Evolutionary conservation across 352 stramenopile genomes (phyloP).

Genomic region (Plasmopara halstedii): DNA sequence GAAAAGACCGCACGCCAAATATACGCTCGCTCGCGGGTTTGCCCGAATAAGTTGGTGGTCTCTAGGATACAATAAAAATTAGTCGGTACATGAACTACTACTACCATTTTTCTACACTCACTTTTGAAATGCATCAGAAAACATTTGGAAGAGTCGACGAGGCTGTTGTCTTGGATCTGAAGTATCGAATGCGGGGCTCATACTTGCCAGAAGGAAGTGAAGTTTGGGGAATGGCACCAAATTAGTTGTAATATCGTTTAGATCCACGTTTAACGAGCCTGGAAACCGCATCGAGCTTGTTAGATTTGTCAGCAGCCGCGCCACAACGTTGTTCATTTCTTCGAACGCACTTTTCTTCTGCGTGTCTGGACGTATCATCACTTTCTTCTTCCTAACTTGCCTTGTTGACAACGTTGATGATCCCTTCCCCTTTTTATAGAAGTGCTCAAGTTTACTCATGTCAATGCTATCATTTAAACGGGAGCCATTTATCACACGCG

Average conservation of each 20-base stretch:
- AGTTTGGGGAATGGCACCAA: slow-evolving; percentile 98
- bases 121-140: slow-evolving; percentile 56
- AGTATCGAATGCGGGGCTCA: slow-evolving; percentile 51
- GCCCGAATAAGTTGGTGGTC: slow-evolving; percentile 71
- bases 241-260: slow-evolving; percentile 99
- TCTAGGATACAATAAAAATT: slow-evolving; percentile 17
- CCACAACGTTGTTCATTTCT: slow-evolving; percentile 98
- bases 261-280: slow-evolving; percentile 97
- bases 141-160: slow-evolving; percentile 53
- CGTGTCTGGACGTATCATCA: background rate
- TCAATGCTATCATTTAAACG: slow-evolving; percentile 41
- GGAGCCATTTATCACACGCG: slow-evolving; percentile 25
- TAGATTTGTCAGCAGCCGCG: slow-evolving; percentile 95
- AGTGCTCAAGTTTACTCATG: slow-evolving; percentile 34
- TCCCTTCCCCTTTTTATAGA: slow-evolving; percentile 36
- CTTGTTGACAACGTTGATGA: slow-evolving; percentile 6
- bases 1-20: slow-evolving; percentile 81
- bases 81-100: background rate
- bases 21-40: slow-evolving; percentile 63
- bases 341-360: slow-evolving; percentile 83
- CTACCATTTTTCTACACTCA: slow-evolving; percentile 10
- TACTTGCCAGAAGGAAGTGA: slow-evolving; percentile 94
- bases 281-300: slow-evolving; percentile 99
- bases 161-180: slow-evolving; percentile 44
- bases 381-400: slow-evolving; percentile 20